phyloP scores from a whole-genome alignment of 2,329 filamentous ascomycete genomes.

The Cryphonectria carpinicola region DNA sequence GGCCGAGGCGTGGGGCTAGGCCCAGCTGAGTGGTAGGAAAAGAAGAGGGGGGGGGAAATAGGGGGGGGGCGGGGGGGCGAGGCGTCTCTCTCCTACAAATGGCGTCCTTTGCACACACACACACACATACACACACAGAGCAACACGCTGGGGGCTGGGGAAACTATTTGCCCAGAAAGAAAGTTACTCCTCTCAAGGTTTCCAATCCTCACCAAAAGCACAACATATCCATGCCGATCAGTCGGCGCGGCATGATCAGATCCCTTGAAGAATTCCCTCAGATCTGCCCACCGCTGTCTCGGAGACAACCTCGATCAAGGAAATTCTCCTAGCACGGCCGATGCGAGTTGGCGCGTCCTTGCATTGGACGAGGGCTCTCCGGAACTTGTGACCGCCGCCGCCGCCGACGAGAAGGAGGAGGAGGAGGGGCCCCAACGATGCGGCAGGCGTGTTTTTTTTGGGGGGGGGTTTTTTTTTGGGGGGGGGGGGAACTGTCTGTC shows the following conservation, averaged over 20 bases:
- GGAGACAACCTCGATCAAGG: constrained; percentile 7
- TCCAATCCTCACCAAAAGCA: background rate
- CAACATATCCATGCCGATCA: background rate
- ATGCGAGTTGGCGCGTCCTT: background rate
- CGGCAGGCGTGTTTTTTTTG: no score
- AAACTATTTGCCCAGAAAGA: background rate
- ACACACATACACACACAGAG: background rate
- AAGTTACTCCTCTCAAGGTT: background rate
- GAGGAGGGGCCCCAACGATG: background rate
- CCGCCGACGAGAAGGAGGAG: background rate
- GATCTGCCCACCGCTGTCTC: background rate
- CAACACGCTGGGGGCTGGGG: background rate
- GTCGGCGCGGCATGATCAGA: background rate
- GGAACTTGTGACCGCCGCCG: background rate
- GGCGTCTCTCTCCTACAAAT: background rate
- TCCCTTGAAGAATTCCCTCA: background rate
- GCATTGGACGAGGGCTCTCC: constrained; percentile 1
- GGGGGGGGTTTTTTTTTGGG: no score
- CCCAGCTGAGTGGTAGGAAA: background rate
- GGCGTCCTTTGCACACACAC: background rate
- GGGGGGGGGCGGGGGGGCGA: no score
- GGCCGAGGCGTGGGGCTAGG: background rate
- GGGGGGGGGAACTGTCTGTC: no score
- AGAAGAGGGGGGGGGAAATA: no score
- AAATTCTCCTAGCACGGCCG: constrained; percentile 3